phyloP scores from a whole-genome alignment of 2,329 filamentous ascomycete species.

The Fusarium nygamai region DNA sequence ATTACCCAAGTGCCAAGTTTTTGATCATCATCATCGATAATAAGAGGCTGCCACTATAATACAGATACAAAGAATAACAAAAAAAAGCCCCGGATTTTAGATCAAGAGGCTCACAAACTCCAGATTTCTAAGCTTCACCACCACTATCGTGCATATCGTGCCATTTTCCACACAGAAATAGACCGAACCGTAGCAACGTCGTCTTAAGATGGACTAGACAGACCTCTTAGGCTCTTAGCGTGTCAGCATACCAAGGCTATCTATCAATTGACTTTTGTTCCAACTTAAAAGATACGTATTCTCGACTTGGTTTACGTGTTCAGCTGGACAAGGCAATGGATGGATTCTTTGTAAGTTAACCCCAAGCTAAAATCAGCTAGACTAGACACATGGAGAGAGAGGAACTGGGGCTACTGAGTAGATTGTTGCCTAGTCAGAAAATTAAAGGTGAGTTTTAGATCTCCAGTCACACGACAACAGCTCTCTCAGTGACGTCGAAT shows the following conservation, averaged over 20 bases:
- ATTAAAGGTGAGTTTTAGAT: conserved; percentile 1
- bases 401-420: not conserved
- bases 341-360: not conserved
- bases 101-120: not conserved
- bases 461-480: conserved; percentile 15
- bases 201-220: conserved; percentile 19
- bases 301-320: conserved; percentile 4
- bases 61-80: not conserved
- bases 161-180: conserved; percentile 16
- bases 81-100: conserved; percentile 10
- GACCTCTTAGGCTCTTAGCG: conserved; percentile 18
- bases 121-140: not conserved
- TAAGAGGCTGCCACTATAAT: conserved; percentile 9
- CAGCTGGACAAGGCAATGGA: conserved; percentile 5
- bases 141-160: conserved; percentile 18
- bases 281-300: not conserved
- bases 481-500: conserved; percentile 19
- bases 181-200: not conserved
- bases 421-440: conserved; percentile 16
- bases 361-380: not conserved
- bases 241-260: not conserved
- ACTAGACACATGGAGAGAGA: not conserved
- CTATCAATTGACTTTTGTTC: conserved; percentile 2
- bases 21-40: not conserved
- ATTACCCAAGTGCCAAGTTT: conserved; percentile 24